Percentiles rank a stretch among this genome's conserved stretches.
Conservation (phyloP, 176 grass and related monocot species). For the Oryza punctata region DNA sequence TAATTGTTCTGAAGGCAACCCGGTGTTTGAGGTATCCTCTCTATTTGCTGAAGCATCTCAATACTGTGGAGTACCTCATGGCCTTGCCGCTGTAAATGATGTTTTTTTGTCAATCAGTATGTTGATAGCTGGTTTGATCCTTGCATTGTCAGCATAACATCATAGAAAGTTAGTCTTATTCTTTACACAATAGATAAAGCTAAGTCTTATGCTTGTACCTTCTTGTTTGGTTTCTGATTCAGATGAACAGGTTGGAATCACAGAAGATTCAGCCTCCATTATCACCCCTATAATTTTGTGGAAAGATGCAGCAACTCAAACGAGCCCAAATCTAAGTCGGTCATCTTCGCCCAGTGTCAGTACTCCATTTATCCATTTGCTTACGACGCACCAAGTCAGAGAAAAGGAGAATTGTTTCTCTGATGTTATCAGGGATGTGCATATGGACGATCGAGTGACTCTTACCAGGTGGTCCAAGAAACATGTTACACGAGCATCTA, state of each 20-base stretch:
- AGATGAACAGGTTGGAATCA: slow-evolving; percentile 67
- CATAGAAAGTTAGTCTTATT: slow-evolving; percentile 11
- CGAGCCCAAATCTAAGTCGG: slow-evolving; percentile 73
- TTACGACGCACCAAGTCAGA: slow-evolving; percentile 42
- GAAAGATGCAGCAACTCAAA: slow-evolving; percentile 90
- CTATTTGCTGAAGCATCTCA: slow-evolving; percentile 24
- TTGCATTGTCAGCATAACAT: not conserved
- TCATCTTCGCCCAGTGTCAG: slow-evolving; percentile 60
- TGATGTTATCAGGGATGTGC: slow-evolving; percentile 83
- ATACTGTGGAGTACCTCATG: not conserved
- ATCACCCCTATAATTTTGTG: slow-evolving; percentile 30
- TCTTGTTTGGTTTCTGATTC: slow-evolving; percentile 37
- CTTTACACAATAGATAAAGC: not conserved
- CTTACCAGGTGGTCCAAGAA: slow-evolving; percentile 94
- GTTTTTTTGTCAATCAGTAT: slow-evolving; percentile 4
- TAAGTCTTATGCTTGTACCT: not conserved
- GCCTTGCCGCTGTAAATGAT: not conserved
- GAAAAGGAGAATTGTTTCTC: slow-evolving; percentile 64
- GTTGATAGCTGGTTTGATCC: slow-evolving; percentile 4
- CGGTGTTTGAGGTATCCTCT: slow-evolving; percentile 5
- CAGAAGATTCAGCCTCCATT: slow-evolving; percentile 37
- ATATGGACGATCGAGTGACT: slow-evolving; percentile 79
- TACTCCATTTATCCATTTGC: slow-evolving; percentile 39
- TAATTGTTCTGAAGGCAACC: slow-evolving; percentile 7
- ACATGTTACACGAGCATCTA: slow-evolving; percentile 51